A percentile compares a stretch with the other conserved stretches of the same genome.
Conservation (phyloP, 257 asterid genomes). For the Handroanthus guayacan region DNA sequence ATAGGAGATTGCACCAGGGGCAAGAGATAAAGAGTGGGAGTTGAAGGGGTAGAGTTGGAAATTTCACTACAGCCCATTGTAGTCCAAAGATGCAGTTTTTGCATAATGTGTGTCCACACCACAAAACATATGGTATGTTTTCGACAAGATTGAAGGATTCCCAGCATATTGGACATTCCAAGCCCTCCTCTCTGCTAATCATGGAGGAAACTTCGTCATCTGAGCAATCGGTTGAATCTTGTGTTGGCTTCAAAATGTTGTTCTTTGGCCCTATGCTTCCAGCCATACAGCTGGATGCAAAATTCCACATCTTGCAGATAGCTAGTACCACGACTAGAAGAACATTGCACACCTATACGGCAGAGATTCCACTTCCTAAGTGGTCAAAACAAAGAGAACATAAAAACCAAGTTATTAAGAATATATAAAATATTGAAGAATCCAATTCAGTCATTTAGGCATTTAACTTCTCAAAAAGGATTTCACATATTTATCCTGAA, state of each 20-base stretch:
- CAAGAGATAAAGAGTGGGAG: conserved; percentile 91
- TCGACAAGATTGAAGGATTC: conserved; percentile 95
- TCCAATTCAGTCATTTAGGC: not conserved
- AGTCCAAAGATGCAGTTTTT: conserved; percentile 89
- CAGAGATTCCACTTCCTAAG: conserved; percentile 32
- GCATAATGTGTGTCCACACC: conserved; percentile 99
- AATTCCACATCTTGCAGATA: conserved; percentile 67
- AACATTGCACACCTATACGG: conserved; percentile 37
- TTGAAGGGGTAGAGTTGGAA: conserved; percentile 80
- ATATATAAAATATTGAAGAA: not conserved
- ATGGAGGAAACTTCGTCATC: conserved; percentile 79
- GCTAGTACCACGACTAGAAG: conserved; percentile 31
- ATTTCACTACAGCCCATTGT: conserved; percentile 88
- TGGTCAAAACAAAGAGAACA: conserved; percentile 18
- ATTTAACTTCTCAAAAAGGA: not conserved
- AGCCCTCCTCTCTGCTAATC: conserved; percentile 71
- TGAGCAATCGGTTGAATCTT: conserved; percentile 61
- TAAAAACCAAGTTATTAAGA: not conserved
- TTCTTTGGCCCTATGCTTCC: conserved; percentile 63
- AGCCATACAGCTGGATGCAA: conserved; percentile 76
- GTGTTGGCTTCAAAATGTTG: conserved; percentile 49
- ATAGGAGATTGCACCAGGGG: conserved; percentile 93
- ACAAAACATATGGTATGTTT: conserved; percentile 85
- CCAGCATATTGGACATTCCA: conserved; percentile 97
- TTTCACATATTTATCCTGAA: conserved; percentile 12